Evolutionary conservation across 805 yeast genomes (phyloP).

Genomic region (Saccharomycopsis sp.): DNA sequence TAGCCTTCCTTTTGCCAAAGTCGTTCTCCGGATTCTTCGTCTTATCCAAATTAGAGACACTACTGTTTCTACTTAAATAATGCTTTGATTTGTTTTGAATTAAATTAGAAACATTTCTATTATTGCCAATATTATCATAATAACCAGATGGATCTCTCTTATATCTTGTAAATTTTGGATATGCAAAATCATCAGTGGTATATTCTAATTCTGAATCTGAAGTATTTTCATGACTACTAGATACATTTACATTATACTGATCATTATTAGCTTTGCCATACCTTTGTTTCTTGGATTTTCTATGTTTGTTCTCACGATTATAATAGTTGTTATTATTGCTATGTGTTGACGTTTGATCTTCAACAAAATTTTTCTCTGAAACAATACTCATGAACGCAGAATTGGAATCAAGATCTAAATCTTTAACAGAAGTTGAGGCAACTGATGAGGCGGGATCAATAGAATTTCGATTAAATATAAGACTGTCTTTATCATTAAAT

Average conservation of each 20-base stretch:
- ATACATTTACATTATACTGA: slow-evolving; percentile 11
- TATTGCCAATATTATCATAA: neutral
- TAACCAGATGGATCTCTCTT: slow-evolving; percentile 6
- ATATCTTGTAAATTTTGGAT: slow-evolving; percentile 18
- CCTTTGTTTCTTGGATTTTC: slow-evolving; percentile 5
- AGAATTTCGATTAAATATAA: slow-evolving; percentile 22
- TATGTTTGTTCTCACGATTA: slow-evolving; percentile 5
- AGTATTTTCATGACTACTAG: slow-evolving; percentile 22
- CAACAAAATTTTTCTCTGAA: slow-evolving; percentile 1
- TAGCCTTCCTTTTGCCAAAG: slow-evolving; percentile 1
- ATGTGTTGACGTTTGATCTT: slow-evolving; percentile 3
- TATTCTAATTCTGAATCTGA: slow-evolving; percentile 20
- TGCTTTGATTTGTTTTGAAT: slow-evolving; percentile 5
- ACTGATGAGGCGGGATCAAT: slow-evolving; percentile 3
- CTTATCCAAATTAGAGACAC: slow-evolving; percentile 11
- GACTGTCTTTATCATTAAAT: slow-evolving; percentile 23
- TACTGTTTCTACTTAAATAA: slow-evolving; percentile 7
- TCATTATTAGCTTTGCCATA: slow-evolving; percentile 17
- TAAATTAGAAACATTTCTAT: neutral
- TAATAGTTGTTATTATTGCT: slow-evolving; percentile 5
- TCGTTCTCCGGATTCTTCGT: slow-evolving; percentile 19
- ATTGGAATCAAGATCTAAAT: slow-evolving; percentile 6
- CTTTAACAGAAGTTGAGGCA: slow-evolving; percentile 3
- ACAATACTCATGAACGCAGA: slow-evolving; percentile 1
- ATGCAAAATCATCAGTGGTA: slow-evolving; percentile 20